Percentiles rank a stretch among this genome's conserved stretches.
phyloP scores from a whole-genome alignment of 768 basidiomycete species.

The Termitomyces sp. region DNA sequence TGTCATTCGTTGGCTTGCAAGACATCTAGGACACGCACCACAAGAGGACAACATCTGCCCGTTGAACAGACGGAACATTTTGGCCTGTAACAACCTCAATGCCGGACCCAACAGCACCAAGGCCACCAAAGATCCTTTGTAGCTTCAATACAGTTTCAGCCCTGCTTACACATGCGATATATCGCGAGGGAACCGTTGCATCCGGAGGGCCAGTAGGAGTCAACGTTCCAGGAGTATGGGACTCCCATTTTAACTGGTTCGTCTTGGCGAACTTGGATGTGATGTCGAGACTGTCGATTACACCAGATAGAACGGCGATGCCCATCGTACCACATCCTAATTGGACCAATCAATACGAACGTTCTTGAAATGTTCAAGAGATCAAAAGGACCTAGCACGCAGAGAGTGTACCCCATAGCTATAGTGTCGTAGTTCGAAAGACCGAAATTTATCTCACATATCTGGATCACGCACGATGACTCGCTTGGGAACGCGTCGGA shows the following conservation, averaged over 20 bases:
- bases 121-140: conserved; percentile 49
- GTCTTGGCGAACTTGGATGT: conserved; percentile 21
- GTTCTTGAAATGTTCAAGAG: not conserved
- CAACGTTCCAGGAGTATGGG: conserved; percentile 61
- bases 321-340: conserved; percentile 99
- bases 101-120: conserved; percentile 56
- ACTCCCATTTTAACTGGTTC: conserved; percentile 32
- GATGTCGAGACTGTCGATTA: conserved; percentile 75
- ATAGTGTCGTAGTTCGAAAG: conserved; percentile 8
- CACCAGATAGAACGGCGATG: conserved; percentile 89
- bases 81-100: conserved; percentile 68
- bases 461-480: conserved; percentile 13
- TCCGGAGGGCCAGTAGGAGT: conserved; percentile 65
- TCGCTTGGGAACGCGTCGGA: conserved; percentile 14
- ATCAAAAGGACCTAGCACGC: conserved; percentile 63
- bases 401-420: conserved; percentile 88
- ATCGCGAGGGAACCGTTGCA: conserved; percentile 69
- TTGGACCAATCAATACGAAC: conserved; percentile 15
- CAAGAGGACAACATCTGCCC: conserved; percentile 83
- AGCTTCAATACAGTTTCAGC: conserved; percentile 72
- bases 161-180: conserved; percentile 85
- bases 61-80: conserved; percentile 69
- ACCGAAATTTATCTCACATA: conserved; percentile 5
- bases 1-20: not conserved
- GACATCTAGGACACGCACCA: conserved; percentile 51